phyloP scores from a whole-genome alignment of 352 stramenopile species.

The Pythium volutum region DNA sequence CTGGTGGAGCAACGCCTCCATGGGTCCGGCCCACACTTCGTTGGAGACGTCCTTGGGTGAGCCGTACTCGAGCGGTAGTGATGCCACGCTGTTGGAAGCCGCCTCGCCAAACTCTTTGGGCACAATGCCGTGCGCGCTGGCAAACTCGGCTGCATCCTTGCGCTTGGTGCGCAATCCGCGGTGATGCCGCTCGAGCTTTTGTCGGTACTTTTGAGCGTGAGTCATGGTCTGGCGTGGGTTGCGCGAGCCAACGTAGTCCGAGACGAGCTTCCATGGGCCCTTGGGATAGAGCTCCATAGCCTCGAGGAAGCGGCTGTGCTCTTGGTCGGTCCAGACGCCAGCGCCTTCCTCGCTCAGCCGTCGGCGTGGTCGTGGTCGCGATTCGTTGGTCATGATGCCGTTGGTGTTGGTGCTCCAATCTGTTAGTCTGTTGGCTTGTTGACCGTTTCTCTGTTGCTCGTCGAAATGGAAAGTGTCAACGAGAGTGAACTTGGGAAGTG shows the following conservation, averaged over 20 bases:
- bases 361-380: slow-evolving; percentile 14
- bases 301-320: slow-evolving; percentile 38
- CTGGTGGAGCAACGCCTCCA: slow-evolving; percentile 12
- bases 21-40: slow-evolving; percentile 10
- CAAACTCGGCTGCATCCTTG: slow-evolving; percentile 13
- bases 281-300: slow-evolving; percentile 34
- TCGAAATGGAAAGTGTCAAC: slow-evolving; percentile 19
- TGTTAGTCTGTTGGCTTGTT: not conserved
- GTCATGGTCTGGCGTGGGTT: slow-evolving; percentile 30
- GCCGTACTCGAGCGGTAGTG: slow-evolving; percentile 19
- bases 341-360: slow-evolving; percentile 24
- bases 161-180: slow-evolving; percentile 27
- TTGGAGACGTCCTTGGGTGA: slow-evolving; percentile 24
- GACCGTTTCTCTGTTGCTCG: not conserved
- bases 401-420: not conserved
- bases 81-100: not conserved
- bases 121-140: slow-evolving; percentile 9
- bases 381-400: slow-evolving; percentile 13
- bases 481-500: not conserved
- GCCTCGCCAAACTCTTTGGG: not conserved
- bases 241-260: slow-evolving; percentile 27
- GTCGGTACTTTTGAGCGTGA: slow-evolving; percentile 34
- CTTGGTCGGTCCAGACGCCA: slow-evolving; percentile 29
- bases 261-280: slow-evolving; percentile 39
- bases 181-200: slow-evolving; percentile 32